phyloP scores from a whole-genome alignment of 331 rosid genomes.

The Erythrophleum ivorense region DNA sequence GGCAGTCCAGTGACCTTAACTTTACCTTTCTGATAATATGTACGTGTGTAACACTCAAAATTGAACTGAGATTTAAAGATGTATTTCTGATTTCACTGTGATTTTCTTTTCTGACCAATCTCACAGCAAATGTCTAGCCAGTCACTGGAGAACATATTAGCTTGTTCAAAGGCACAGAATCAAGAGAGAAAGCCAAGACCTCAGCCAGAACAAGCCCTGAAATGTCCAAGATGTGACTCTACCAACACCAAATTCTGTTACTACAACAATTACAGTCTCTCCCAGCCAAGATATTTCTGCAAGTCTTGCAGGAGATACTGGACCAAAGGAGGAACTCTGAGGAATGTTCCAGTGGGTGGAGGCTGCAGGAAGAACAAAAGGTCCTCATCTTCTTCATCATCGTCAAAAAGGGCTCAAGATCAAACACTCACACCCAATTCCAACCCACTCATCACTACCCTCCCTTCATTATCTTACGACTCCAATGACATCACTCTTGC shows the following conservation, averaged over 20 bases:
- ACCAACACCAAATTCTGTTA: constrained; percentile 95
- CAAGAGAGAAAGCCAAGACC: constrained; percentile 78
- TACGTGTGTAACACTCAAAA: not conserved
- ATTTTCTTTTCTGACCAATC: not conserved
- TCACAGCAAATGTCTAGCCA: constrained; percentile 77
- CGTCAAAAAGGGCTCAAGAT: constrained; percentile 65
- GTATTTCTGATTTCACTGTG: not conserved
- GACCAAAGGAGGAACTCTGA: constrained; percentile 97
- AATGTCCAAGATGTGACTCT: constrained; percentile 96
- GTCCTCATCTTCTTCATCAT: constrained; percentile 49
- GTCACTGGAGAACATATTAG: constrained; percentile 82
- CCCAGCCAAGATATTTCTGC: constrained; percentile 98
- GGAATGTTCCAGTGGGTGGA: constrained; percentile 99
- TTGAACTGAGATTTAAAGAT: not conserved
- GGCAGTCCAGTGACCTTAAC: not conserved
- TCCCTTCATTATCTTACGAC: constrained; percentile 60
- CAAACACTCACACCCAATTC: constrained; percentile 58
- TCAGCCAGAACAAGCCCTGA: constrained; percentile 87
- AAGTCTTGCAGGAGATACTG: constrained; percentile 96
- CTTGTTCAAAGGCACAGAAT: constrained; percentile 59
- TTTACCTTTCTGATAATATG: not conserved
- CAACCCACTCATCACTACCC: constrained; percentile 46
- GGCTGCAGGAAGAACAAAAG: constrained; percentile 97
- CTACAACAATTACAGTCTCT: constrained; percentile 95
- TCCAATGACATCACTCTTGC: constrained; percentile 79